These are phyloP conservation scores for Coffea eugenioides DNA, from an alignment of 257 asterid species.

Conservation along the genomic window DNA sequence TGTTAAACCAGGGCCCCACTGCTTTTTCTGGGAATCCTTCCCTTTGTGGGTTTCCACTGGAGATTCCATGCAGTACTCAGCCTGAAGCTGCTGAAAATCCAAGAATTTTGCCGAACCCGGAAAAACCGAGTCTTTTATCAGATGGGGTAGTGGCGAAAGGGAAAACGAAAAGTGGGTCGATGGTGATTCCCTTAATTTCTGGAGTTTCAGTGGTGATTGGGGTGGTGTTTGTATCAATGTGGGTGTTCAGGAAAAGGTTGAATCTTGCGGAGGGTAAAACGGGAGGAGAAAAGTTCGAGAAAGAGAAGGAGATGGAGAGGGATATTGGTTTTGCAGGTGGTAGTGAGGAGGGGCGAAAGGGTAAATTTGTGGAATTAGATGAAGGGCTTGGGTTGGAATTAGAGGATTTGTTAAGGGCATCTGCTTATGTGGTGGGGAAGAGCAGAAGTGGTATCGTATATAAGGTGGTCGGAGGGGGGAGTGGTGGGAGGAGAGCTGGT, in stretches of 20 bases:
- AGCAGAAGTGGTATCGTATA: constrained; percentile 91
- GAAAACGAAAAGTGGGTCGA: constrained; percentile 38
- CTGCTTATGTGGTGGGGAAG: constrained; percentile 96
- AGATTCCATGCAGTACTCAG: constrained; percentile 41
- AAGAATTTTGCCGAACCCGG: constrained; percentile 43
- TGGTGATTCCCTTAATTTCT: constrained; percentile 54
- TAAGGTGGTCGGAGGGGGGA: constrained; percentile 74
- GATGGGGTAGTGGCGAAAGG: constrained; percentile 36
- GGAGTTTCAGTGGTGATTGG: constrained; percentile 57
- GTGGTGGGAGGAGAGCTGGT: constrained; percentile 43
- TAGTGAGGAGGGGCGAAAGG: constrained; percentile 66
- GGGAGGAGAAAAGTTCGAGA: constrained; percentile 41
- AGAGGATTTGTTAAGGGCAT: constrained; percentile 94
- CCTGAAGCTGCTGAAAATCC: constrained; percentile 71
- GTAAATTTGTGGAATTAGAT: constrained; percentile 71
- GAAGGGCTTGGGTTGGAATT: constrained; percentile 78
- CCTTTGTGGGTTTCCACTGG: constrained; percentile 90
- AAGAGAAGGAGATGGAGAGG: constrained; percentile 25
- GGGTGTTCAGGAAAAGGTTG: constrained; percentile 60
- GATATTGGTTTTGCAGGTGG: constrained; percentile 16
- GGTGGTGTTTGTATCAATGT: constrained; percentile 48
- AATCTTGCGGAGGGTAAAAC: constrained; percentile 34
- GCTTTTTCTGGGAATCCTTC: constrained; percentile 79
- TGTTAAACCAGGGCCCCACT: constrained; percentile 95
- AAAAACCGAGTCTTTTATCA: constrained; percentile 33